These are phyloP conservation scores for Aspergillus conjunctus DNA, from an alignment of 495 filamentous ascomycete species.

Conservation along the genomic window DNA sequence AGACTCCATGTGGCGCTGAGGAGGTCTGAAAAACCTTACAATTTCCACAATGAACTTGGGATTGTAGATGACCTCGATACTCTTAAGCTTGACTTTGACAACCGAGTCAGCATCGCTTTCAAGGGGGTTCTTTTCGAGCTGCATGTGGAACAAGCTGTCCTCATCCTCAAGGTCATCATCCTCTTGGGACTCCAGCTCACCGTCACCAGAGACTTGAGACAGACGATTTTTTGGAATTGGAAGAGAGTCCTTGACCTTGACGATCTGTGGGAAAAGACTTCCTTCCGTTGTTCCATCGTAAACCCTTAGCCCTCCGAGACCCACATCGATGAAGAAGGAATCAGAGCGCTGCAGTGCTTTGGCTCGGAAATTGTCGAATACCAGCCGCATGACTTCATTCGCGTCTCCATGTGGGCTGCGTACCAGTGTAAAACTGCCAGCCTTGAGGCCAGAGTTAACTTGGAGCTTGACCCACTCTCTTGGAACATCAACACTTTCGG, in stretches of 20 bases:
- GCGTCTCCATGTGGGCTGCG: conserved; percentile 78
- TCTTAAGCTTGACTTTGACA: conserved; percentile 87
- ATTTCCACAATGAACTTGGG: conserved; percentile 88
- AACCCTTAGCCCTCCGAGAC: conserved; percentile 87
- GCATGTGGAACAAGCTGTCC: conserved; percentile 83
- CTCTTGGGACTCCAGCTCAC: conserved; percentile 60
- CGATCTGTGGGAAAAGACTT: conserved; percentile 89
- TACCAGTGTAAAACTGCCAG: conserved; percentile 91
- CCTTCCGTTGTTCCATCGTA: conserved; percentile 94
- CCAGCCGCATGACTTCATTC: conserved; percentile 80
- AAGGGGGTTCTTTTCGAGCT: conserved; percentile 92
- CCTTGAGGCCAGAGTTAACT: conserved; percentile 83
- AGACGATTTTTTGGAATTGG: conserved; percentile 49
- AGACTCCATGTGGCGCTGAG: conserved; percentile 96
- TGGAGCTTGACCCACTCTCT: conserved; percentile 90
- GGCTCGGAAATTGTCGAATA: conserved; percentile 92
- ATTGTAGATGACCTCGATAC: conserved; percentile 96
- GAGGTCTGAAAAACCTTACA: conserved; percentile 91
- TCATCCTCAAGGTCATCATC: conserved; percentile 60
- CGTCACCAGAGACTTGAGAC: conserved; percentile 52
- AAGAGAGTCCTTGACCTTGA: conserved; percentile 86
- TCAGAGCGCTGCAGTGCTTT: conserved; percentile 85
- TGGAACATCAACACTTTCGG: conserved; percentile 84
- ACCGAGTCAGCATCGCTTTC: conserved; percentile 90
- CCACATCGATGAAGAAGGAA: conserved; percentile 83